Evolutionary conservation across 2,329 filamentous ascomycete genomes (phyloP), one percentile per base, ranked within the genome.

Genomic region (Pseudovirgaria hyperparasitica): DNA sequence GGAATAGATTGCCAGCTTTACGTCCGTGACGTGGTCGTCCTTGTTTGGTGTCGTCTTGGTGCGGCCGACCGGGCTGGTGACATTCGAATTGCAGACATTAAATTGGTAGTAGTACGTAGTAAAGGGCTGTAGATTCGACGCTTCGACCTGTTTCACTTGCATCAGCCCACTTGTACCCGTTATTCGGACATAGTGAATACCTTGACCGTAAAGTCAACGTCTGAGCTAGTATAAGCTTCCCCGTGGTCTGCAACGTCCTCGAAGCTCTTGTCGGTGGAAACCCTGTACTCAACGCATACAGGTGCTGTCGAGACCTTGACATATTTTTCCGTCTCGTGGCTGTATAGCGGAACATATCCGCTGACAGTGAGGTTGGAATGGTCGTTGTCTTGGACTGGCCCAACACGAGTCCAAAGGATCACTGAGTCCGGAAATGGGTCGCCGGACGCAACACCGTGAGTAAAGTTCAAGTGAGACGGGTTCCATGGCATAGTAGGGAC

Each of bases 191-290:
- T 19, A 11, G 12, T 8, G 19, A 32, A 26, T 40, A 70, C 70
- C 60, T 82, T 81, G 34, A 81, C 56, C 0, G 76, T 82, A 43
- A 73, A 82, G 43, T 82, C 77, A 27, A 82, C 69, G 43, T 82
- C 77, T 1, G 68, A 76, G 15, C 66, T 77, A 0, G 77, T 82
- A 43, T 74, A 80, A 2, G 64, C 73, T n/a, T 54, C 65, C 3
- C 77, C 77, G 2, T 55, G 57, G 23, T 62, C 56, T 4, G 69
- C 65, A 6, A 67, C 52, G 2, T 56, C 39, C 5, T 52, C 48
- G 23, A 67, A 58, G 17, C 54, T 50, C 21, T 57, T 39, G 37
- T 65, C 61, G 14, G 54, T 52, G 5, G 62, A 59, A 12, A 81
- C 64, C 31, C 63, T 65, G 60, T 70, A 82, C 19, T 72, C 59